Conservation (phyloP, 2,329 filamentous ascomycete species). For the Calonectria leucothoes region DNA sequence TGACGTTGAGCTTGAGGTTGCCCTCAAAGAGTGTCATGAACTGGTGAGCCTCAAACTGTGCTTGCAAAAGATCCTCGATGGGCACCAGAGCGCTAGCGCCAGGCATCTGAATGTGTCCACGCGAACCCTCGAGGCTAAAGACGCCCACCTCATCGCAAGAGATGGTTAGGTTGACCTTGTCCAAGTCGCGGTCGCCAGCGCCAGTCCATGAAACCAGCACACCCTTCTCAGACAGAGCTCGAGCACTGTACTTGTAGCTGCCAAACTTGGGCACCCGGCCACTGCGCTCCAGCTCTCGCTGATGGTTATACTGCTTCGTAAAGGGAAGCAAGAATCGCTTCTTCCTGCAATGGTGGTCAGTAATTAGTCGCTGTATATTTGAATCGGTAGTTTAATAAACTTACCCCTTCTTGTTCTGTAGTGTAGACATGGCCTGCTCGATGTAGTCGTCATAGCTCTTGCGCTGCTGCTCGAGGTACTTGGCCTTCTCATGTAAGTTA, state of each 20-base stretch:
- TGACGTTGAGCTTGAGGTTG: constrained; percentile 90
- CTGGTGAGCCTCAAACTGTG: constrained; percentile 96
- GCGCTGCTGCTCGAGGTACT: constrained; percentile 92
- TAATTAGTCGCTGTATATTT: constrained; percentile 6
- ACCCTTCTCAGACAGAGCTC: constrained; percentile 90
- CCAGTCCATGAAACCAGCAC: constrained; percentile 93
- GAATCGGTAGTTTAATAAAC: constrained; percentile 37
- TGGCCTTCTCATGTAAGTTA: constrained; percentile 86
- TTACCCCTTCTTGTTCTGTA: constrained; percentile 95
- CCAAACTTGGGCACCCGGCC: constrained; percentile 97
- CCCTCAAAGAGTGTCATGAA: constrained; percentile 96
- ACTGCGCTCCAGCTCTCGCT: constrained; percentile 91
- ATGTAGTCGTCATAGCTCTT: constrained; percentile 99
- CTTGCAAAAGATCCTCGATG: constrained; percentile 93
- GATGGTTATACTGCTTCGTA: constrained; percentile 98
- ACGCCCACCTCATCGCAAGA: constrained; percentile 93
- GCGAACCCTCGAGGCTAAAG: constrained; percentile 91
- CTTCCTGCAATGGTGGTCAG: constrained; percentile 66
- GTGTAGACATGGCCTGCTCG: constrained; percentile 95
- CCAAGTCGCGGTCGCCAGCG: constrained; percentile 85
- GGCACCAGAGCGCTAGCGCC: constrained; percentile 90
- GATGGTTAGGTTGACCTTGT: constrained; percentile 93
- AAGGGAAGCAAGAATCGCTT: constrained; percentile 96
- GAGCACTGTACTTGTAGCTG: constrained; percentile 95
- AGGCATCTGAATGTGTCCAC: constrained; percentile 94